Evolutionary conservation across 345 rosid species (phyloP), one percentile per base, ranked within the genome.

Genomic region (Pelargonium nanum): DNA sequence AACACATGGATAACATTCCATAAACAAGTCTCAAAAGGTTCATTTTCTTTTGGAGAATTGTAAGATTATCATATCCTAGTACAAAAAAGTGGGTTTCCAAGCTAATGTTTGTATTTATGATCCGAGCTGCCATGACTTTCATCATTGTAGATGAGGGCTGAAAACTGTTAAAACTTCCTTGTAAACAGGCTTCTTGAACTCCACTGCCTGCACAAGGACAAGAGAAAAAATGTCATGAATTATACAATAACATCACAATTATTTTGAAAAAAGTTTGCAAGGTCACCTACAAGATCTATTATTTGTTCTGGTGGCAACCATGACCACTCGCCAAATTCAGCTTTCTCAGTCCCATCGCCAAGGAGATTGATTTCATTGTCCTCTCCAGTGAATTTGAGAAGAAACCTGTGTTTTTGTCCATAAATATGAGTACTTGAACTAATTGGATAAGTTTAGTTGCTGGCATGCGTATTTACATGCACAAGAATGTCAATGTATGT

Each of bases 181-280:
- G 81, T 89, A 87, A 16, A 89, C 96, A 50, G 89, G 83, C 73
- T 82, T 89, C 85, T 89, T 89, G 80, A 93, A 93, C 44, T 84
- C 96, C 64, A 85, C 96, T 0, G 94, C 94, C 96, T 93, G 88
- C 68, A 76, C 19, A 19, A 63, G 19, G 24, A 57, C 7, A 44
- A 57, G 30, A 13, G 19, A 24, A 20, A 19, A 25, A 50, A 26
- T 30, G 28, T 53, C 48, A 34, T 15, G 22, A 50, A 21, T 25
- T 8, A 20, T 32, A 21, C 24, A 5, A 40, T 6, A 24, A 22
- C 17, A 6, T 44, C 32, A 5, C 19, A 13, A 13, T 23, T 44
- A 22, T 1, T 8, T 22, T 10, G n/a, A 4, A 8, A 34, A 59
- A 61, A 19, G 17, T 28, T 17, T 34, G 50, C 44, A 19, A 73